Evolutionary conservation across 1,139 yeast genomes (phyloP).

Genomic region (Magnusiomyces tetraspermus): DNA sequence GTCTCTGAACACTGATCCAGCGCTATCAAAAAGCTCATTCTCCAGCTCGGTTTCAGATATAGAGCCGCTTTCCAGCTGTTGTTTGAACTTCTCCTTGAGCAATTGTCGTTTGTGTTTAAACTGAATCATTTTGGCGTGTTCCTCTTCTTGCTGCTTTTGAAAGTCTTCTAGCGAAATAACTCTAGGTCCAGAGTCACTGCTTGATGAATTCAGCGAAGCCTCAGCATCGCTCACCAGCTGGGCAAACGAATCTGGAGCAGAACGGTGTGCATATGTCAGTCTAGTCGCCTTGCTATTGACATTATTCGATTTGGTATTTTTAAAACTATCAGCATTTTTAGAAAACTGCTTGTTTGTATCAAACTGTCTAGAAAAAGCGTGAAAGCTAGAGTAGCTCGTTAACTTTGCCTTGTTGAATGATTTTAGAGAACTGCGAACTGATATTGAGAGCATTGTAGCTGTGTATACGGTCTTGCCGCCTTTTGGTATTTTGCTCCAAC

Average conservation of each 20-base stretch:
- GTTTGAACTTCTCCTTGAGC: neutral
- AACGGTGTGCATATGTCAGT: slow-evolving; percentile 11
- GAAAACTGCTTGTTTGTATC: neutral
- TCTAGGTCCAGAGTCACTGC: neutral
- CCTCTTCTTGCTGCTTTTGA: slow-evolving; percentile 4
- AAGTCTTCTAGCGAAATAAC: slow-evolving; percentile 8
- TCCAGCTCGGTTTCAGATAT: neutral
- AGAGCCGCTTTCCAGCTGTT: neutral
- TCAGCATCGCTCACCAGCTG: slow-evolving; percentile 11
- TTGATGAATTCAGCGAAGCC: neutral
- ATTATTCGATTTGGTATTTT: neutral
- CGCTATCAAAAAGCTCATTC: slow-evolving; percentile 1
- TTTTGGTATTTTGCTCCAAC: too few species aligned
- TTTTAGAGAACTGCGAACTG: neutral
- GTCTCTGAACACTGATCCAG: neutral
- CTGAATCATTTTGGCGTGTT: neutral
- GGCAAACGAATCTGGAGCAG: slow-evolving; percentile 11
- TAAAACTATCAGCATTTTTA: too few species aligned
- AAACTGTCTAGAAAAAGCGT: too few species aligned
- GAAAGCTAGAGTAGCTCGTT: too few species aligned
- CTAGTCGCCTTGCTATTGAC: slow-evolving; percentile 8
- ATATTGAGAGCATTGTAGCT: neutral
- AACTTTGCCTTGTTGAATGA: too few species aligned
- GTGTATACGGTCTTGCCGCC: too few species aligned
- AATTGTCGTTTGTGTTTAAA: neutral